A percentile compares a stretch with the other conserved stretches of the same genome.
These are phyloP conservation scores for Parathielavia hyrcaniae DNA, from an alignment of 495 filamentous ascomycete genomes.

Conservation along the genomic window DNA sequence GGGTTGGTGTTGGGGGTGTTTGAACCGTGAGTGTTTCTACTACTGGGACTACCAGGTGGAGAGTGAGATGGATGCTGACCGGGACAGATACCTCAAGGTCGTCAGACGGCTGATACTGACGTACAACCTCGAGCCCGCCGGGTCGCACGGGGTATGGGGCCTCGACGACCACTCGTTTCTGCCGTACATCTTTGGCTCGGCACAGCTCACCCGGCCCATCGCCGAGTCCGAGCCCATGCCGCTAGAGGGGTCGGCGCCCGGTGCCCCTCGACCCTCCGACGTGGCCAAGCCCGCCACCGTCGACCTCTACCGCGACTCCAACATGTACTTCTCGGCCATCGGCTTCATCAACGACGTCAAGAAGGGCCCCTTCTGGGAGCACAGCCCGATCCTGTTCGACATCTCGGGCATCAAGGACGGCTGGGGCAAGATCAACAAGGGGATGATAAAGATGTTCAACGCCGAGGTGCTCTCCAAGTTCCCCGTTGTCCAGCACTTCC, in stretches of 20 bases:
- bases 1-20: constrained; percentile 74
- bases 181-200: constrained; percentile 94
- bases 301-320: constrained; percentile 58
- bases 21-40: constrained; percentile 58
- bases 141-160: constrained; percentile 93
- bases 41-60: not conserved
- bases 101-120: constrained; percentile 79
- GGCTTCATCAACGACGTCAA: constrained; percentile 99
- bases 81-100: constrained; percentile 65
- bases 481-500: constrained; percentile 95
- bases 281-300: constrained; percentile 63
- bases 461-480: constrained; percentile 90
- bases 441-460: constrained; percentile 97
- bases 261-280: constrained; percentile 62
- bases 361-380: constrained; percentile 95
- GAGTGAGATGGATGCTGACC: not conserved
- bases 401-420: constrained; percentile 83
- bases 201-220: constrained; percentile 76
- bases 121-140: constrained; percentile 93
- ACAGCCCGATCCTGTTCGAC: constrained; percentile 91
- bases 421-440: constrained; percentile 99
- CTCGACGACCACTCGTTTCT: constrained; percentile 95
- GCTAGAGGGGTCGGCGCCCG: constrained; percentile 64
- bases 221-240: constrained; percentile 56
- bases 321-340: constrained; percentile 97